These are phyloP conservation scores for Malus orientalis DNA, from an alignment of 306 rosid species.

Conservation along the genomic window DNA sequence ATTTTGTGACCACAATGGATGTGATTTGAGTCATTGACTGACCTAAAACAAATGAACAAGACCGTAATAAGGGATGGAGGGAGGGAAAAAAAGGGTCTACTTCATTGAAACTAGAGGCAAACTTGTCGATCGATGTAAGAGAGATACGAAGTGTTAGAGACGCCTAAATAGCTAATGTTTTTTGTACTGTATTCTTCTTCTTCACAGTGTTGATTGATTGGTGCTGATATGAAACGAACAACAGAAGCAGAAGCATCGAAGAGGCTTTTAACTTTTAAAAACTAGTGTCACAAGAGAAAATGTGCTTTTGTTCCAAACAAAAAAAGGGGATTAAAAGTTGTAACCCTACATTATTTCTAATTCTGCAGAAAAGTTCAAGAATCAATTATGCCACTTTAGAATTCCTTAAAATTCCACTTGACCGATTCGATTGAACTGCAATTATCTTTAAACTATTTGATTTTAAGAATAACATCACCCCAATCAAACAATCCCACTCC, in stretches of 20 bases:
- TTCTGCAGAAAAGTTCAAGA: constrained; percentile 5
- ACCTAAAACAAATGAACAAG: neutral
- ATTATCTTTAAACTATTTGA: neutral
- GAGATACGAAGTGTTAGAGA: neutral
- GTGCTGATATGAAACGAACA: neutral
- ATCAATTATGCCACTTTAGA: constrained; percentile 7
- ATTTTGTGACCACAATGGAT: neutral
- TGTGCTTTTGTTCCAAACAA: neutral
- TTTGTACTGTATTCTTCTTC: neutral
- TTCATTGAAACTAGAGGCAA: neutral
- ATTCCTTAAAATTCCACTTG: constrained; percentile 13
- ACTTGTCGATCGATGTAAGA: neutral
- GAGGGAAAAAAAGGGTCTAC: neutral
- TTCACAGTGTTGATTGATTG: neutral
- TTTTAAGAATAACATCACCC: neutral
- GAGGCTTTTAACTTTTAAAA: neutral
- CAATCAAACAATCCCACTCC: neutral
- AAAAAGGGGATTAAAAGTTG: neutral
- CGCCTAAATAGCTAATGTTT: neutral
- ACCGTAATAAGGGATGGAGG: neutral
- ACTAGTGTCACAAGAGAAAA: neutral
- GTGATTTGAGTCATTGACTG: neutral
- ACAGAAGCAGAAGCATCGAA: neutral
- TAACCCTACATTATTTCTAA: neutral
- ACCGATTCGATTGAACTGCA: constrained; percentile 9